Percentiles rank a stretch among this genome's conserved stretches.
Evolutionary conservation across 1,284 basidiomycete species (phyloP).

Genomic region (Ganoderma boninense): DNA sequence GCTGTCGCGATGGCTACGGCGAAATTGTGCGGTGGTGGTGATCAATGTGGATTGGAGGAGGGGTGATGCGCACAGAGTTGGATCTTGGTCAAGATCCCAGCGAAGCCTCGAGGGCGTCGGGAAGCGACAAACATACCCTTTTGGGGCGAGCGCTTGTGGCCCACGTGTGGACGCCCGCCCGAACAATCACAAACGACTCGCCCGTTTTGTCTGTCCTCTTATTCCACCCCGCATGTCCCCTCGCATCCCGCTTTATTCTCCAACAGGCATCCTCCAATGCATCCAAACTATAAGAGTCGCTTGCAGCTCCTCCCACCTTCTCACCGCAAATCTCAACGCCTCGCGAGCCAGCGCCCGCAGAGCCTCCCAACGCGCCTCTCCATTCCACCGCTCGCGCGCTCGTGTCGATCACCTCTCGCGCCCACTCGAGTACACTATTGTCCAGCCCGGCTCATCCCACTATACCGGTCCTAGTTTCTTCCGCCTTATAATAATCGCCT

Average conservation of each 20-base stretch:
- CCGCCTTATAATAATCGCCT: slow-evolving; percentile 22
- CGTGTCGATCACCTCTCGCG: slow-evolving; percentile 32
- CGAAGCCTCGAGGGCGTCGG: slow-evolving; percentile 9
- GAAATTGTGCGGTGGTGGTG: slow-evolving; percentile 3
- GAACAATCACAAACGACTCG: slow-evolving; percentile 39
- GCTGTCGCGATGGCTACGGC: slow-evolving; percentile 32
- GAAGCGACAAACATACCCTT: slow-evolving; percentile 33
- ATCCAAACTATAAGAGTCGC: slow-evolving; percentile 40
- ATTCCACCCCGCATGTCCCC: slow-evolving; percentile 36
- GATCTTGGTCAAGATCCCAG: slow-evolving; percentile 20
- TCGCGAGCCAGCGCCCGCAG: slow-evolving; percentile 6
- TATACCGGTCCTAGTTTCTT: slow-evolving; percentile 27
- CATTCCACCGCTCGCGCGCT: slow-evolving; percentile 12
- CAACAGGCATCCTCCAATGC: slow-evolving; percentile 25
- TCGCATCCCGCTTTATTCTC: slow-evolving; percentile 36
- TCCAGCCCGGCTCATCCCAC: slow-evolving; percentile 26
- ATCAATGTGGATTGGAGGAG: not conserved
- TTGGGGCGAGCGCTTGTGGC: slow-evolving; percentile 20
- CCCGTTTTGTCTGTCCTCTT: slow-evolving; percentile 43
- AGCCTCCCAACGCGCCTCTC: slow-evolving; percentile 18
- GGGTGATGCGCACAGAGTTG: slow-evolving; percentile 15
- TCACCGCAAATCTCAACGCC: slow-evolving; percentile 24
- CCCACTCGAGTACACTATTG: slow-evolving; percentile 29
- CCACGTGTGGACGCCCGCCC: slow-evolving; percentile 29
- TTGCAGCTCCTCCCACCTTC: slow-evolving; percentile 3